phyloP scores from a whole-genome alignment of 495 filamentous ascomycete genomes.

The Hyaloscypha hepaticicola region DNA sequence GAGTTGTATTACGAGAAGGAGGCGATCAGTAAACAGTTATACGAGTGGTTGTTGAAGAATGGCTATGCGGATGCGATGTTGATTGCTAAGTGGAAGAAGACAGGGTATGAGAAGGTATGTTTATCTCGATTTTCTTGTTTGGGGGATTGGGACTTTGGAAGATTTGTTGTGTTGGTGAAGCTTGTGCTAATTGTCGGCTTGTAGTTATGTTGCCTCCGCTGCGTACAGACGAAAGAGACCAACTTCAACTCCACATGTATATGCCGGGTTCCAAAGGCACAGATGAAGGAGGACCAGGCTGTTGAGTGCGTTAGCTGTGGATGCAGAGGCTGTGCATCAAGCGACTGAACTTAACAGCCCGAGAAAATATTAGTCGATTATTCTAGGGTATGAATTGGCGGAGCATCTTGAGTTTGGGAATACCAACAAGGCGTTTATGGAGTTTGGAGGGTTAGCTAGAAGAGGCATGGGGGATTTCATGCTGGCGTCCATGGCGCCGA shows the following conservation, averaged over 20 bases:
- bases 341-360: slow-evolving; percentile 54
- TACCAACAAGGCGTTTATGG: slow-evolving; percentile 25
- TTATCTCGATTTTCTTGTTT: not conserved
- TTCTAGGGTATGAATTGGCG: not conserved
- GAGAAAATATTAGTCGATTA: not conserved
- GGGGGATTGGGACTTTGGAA: slow-evolving; percentile 12
- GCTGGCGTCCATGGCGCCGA: not conserved
- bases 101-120: slow-evolving; percentile 93
- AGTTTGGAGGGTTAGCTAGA: not conserved
- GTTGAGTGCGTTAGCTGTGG: slow-evolving; percentile 97
- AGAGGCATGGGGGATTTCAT: not conserved
- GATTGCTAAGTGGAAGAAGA: slow-evolving; percentile 99
- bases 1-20: slow-evolving; percentile 98
- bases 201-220: slow-evolving; percentile 88
- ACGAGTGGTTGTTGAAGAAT: slow-evolving; percentile 97
- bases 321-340: slow-evolving; percentile 85
- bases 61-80: slow-evolving; percentile 90
- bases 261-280: slow-evolving; percentile 89
- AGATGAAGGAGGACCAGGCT: slow-evolving; percentile 85
- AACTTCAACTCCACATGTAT: slow-evolving; percentile 98
- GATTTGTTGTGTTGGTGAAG: not conserved
- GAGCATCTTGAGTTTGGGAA: not conserved
- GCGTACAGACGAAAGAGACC: slow-evolving; percentile 98
- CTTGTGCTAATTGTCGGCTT: not conserved
- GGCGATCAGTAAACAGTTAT: slow-evolving; percentile 85